A percentile compares a stretch with the other conserved stretches of the same genome.
Conservation (phyloP, 768 basidiomycete genomes). For the Fistulinella prunicolor region DNA sequence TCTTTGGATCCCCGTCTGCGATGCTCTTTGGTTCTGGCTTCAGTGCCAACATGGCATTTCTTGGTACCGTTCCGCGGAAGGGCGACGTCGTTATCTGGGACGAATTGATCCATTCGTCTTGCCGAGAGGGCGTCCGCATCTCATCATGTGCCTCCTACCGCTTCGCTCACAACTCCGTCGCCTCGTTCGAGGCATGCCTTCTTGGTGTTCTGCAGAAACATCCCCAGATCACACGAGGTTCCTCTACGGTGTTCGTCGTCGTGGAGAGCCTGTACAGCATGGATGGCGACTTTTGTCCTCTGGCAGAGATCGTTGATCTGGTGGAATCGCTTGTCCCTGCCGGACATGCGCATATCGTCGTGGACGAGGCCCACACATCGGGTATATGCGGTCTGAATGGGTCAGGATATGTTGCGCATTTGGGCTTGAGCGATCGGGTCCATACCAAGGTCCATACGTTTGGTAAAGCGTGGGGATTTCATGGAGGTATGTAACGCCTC, state of each 20-base stretch:
- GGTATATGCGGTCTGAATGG: slow-evolving; percentile 51
- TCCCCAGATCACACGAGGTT: slow-evolving; percentile 22
- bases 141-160: slow-evolving; percentile 29
- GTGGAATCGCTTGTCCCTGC: slow-evolving; percentile 37
- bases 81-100: slow-evolving; percentile 52
- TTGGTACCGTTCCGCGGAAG: slow-evolving; percentile 41
- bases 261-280: slow-evolving; percentile 59
- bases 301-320: slow-evolving; percentile 40
- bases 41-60: slow-evolving; percentile 51
- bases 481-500: slow-evolving; percentile 19
- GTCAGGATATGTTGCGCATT: slow-evolving; percentile 39
- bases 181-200: slow-evolving; percentile 32
- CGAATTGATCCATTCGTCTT: slow-evolving; percentile 50
- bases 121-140: slow-evolving; percentile 49
- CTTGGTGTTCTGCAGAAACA: slow-evolving; percentile 21
- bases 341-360: slow-evolving; percentile 41
- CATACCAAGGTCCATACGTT: slow-evolving; percentile 51
- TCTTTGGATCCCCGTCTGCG: slow-evolving; percentile 36
- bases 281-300: slow-evolving; percentile 55
- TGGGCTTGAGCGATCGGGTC: slow-evolving; percentile 43
- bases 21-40: slow-evolving; percentile 54
- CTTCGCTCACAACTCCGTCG: slow-evolving; percentile 49
- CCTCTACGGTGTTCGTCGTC: slow-evolving; percentile 42
- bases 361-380: slow-evolving; percentile 60
- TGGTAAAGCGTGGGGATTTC: slow-evolving; percentile 39